Base-by-base conservation (phyloP, 2,329 filamentous ascomycete species). In the Fusarium guadeloupense region DNA sequence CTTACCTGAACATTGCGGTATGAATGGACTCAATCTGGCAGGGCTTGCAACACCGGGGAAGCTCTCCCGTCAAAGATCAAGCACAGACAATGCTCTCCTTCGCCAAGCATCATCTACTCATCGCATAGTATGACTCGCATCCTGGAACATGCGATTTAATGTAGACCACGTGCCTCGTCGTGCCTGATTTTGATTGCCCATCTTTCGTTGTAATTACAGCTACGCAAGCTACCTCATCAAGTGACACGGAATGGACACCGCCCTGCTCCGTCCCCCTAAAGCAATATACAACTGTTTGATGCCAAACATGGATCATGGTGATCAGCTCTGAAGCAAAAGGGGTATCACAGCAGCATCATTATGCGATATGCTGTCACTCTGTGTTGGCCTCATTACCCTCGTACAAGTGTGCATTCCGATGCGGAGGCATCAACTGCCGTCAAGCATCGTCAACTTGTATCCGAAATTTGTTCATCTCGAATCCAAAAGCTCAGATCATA, bases 121-220 rank as follows among this genome's bases (percentile, higher is more conserved):
- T 59, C 25, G 17, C 44, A 66, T 66, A 65, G 62, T 55, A 66
- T 52, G 62, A 66, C 59, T 60, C 57, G 33, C 38, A 60, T 56
- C 57, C 54, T 52, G 28, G 47, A 67, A 64, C 66, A 53, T 64
- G 62, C 66, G 56, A 70, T 67, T 69, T 54, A 62, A 45, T 26
- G 42, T 14, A 40, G 48, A 58, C 58, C 67, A 69, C 67, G 67
- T 69, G 61, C 56, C 66, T 56, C 51, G 51, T 58, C 40, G 39
- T 64, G 52, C 57, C 46, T 49, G 47, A 33, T 17, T 46, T 42
- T 52, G 54, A 43, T 44, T 41, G 39, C 49, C 52, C 41, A 58
- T 42, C 45, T 58, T 42, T 39, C 40, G 41, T 33, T 63, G 45
- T 62, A 49, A 53, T 62, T 48, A 43, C 43, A 62, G 46, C 55